A percentile compares a stretch with the other conserved stretches of the same genome.
Conservation (phyloP, 257 asterid genomes). For the Solanum chiquidenum region DNA sequence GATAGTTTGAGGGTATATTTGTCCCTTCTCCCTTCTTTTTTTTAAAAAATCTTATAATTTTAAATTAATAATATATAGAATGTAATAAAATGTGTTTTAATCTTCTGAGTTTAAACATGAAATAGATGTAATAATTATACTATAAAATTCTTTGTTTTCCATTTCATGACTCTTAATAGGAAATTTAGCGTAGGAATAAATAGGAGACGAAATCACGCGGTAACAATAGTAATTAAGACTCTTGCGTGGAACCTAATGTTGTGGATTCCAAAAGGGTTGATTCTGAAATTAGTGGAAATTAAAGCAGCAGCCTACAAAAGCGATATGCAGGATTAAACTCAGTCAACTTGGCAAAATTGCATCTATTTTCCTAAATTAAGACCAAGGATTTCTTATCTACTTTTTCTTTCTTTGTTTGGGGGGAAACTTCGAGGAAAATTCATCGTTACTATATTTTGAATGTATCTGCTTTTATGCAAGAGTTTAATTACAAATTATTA, state of each 20-base stretch:
- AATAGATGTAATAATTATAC: neutral
- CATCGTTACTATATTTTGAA: neutral
- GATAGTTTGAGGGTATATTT: too few relatives aligned
- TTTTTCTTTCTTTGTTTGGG: neutral
- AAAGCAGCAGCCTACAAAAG: neutral
- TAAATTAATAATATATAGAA: too few relatives aligned
- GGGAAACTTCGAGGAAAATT: neutral
- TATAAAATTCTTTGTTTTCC: neutral
- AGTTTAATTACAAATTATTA: neutral
- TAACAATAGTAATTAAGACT: neutral
- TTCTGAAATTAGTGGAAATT: neutral
- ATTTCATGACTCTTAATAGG: neutral
- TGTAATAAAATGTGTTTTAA: too few relatives aligned
- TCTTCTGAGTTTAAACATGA: too few relatives aligned
- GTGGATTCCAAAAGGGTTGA: neutral
- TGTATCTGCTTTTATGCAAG: neutral
- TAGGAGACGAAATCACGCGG: neutral
- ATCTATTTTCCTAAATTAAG: neutral
- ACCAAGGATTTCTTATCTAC: neutral
- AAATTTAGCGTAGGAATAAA: neutral
- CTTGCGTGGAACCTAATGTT: neutral
- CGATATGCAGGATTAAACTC: neutral
- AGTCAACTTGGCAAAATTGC: neutral
- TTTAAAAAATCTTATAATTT: too few relatives aligned
- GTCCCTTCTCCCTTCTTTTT: too few relatives aligned